A percentile compares a stretch with the other conserved stretches of the same genome.
phyloP scores from a whole-genome alignment of 805 yeast species.

The Yarrowia hollandica region DNA sequence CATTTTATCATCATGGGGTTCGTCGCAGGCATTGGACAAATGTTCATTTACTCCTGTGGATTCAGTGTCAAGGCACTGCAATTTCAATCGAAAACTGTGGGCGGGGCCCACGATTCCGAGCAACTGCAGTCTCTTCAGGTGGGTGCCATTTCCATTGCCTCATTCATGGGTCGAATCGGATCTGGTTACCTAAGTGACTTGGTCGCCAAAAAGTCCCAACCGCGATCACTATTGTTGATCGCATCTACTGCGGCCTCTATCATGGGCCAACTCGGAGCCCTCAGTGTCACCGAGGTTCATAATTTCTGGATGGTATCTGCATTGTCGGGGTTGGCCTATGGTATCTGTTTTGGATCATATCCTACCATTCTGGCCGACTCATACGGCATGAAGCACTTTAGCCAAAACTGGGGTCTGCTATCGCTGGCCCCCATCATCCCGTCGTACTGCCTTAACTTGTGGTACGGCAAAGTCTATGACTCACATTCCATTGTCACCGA shows the following conservation, averaged over 20 bases:
- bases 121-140: slow-evolving; percentile 70
- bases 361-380: slow-evolving; percentile 76
- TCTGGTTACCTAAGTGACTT: slow-evolving; percentile 68
- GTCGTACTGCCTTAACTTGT: slow-evolving; percentile 57
- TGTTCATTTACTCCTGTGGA: slow-evolving; percentile 75
- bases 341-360: slow-evolving; percentile 66
- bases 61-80: slow-evolving; percentile 58
- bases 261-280: slow-evolving; percentile 54
- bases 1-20: slow-evolving; percentile 49
- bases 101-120: slow-evolving; percentile 38
- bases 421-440: slow-evolving; percentile 67
- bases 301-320: slow-evolving; percentile 53
- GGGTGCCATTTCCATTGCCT: slow-evolving; percentile 64
- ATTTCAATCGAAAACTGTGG: slow-evolving; percentile 36
- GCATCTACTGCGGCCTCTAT: slow-evolving; percentile 53
- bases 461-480: slow-evolving; percentile 68
- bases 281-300: slow-evolving; percentile 41
- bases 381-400: slow-evolving; percentile 67
- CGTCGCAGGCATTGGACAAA: slow-evolving; percentile 67
- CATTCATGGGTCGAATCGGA: slow-evolving; percentile 63
- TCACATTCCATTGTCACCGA: slow-evolving; percentile 39
- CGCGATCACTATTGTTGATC: slow-evolving; percentile 56
- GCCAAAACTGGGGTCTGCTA: slow-evolving; percentile 73
- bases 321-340: slow-evolving; percentile 70
- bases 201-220: slow-evolving; percentile 48